Evolutionary conservation across 352 stramenopile species (phyloP).

Genomic region (Elongisporangium senticosum): DNA sequence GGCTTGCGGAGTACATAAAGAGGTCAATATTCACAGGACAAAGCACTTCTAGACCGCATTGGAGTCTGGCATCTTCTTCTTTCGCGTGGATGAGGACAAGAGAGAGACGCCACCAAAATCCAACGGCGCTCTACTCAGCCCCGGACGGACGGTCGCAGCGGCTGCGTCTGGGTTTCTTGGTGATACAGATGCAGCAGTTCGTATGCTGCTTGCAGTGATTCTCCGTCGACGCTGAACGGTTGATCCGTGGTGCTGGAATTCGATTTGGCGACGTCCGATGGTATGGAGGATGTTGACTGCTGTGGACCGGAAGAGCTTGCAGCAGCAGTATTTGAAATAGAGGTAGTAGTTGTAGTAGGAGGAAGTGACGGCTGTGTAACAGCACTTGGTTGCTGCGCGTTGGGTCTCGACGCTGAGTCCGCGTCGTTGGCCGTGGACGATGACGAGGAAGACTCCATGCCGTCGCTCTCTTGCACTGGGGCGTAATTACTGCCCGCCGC

Average conservation of each 20-base stretch:
- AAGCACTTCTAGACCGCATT: background rate
- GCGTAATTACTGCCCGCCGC: background rate
- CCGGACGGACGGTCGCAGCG: background rate
- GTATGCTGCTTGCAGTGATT: conserved; percentile 67
- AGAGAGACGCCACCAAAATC: background rate
- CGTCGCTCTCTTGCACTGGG: conserved; percentile 2
- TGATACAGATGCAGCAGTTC: conserved; percentile 56
- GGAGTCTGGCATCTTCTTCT: background rate
- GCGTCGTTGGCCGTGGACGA: background rate
- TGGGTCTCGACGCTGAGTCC: background rate
- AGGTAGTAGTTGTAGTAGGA: background rate
- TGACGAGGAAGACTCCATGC: background rate
- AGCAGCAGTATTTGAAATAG: background rate
- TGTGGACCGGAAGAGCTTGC: background rate
- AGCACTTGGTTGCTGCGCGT: background rate
- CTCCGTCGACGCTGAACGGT: conserved; percentile 44
- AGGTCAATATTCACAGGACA: background rate
- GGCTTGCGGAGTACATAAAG: background rate
- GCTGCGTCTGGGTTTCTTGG: conserved; percentile 5
- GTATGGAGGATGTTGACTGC: conserved; percentile 7
- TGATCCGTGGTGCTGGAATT: conserved; percentile 18
- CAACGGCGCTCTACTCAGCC: background rate
- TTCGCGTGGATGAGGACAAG: background rate
- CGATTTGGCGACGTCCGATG: conserved; percentile 1
- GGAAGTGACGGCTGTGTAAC: background rate